phyloP scores from a whole-genome alignment of 805 yeast species.

The Yarrowia sp. region DNA sequence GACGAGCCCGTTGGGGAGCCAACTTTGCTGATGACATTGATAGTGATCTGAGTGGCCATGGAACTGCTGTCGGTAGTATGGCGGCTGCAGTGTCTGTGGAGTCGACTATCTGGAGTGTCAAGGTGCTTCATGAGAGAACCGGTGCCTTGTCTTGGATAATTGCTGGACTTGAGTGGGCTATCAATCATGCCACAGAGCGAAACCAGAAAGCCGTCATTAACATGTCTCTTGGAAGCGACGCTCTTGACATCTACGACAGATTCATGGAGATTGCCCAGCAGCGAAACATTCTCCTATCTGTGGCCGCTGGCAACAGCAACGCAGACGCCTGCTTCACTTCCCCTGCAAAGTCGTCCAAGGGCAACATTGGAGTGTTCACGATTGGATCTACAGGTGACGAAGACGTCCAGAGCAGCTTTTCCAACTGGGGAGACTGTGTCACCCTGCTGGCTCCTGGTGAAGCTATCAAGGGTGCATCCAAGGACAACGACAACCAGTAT shows the following conservation, averaged over 20 bases:
- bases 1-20: constrained; percentile 47
- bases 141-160: constrained; percentile 7
- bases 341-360: constrained; percentile 72
- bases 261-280: constrained; percentile 44
- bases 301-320: constrained; percentile 70
- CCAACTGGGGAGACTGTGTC: constrained; percentile 91
- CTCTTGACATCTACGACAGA: constrained; percentile 43
- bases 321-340: constrained; percentile 81
- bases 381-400: constrained; percentile 90
- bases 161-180: constrained; percentile 14
- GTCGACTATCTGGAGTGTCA: constrained; percentile 43
- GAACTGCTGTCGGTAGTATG: constrained; percentile 92
- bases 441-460: constrained; percentile 87
- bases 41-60: constrained; percentile 92
- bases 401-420: constrained; percentile 74
- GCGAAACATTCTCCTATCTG: constrained; percentile 43
- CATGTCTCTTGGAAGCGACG: constrained; percentile 46
- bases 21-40: constrained; percentile 60
- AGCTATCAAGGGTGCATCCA: constrained; percentile 65
- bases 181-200: constrained; percentile 1
- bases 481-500: constrained; percentile 40
- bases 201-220: constrained; percentile 40
- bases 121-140: constrained; percentile 50
- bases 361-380: constrained; percentile 62
- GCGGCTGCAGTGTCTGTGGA: constrained; percentile 69